phyloP scores from a whole-genome alignment of 2,329 filamentous ascomycete species.

The Colletotrichum limetticola region DNA sequence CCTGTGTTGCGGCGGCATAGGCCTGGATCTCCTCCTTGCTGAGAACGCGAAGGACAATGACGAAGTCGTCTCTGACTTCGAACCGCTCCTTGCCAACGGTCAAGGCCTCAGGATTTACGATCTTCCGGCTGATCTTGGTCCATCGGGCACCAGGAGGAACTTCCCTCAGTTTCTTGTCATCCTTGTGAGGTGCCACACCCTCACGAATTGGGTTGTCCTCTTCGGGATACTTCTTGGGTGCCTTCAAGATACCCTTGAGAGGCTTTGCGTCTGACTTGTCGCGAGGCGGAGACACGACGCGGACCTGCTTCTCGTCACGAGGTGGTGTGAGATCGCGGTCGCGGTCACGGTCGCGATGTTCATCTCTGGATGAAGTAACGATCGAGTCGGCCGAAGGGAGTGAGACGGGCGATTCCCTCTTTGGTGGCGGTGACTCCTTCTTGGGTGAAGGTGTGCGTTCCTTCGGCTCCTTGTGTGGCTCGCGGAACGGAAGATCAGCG shows the following conservation, averaged over 20 bases:
- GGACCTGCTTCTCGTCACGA: conserved; percentile 61
- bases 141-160: conserved; percentile 84
- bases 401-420: conserved; percentile 26
- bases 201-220: conserved; percentile 85
- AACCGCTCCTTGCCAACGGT: conserved; percentile 90
- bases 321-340: conserved; percentile 46
- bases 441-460: conserved; percentile 31
- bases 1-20: conserved; percentile 83
- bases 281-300: conserved; percentile 77
- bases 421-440: conserved; percentile 25
- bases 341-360: conserved; percentile 57
- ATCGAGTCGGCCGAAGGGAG: conserved; percentile 23
- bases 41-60: conserved; percentile 90
- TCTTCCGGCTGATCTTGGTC: conserved; percentile 90
- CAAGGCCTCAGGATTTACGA: conserved; percentile 90
- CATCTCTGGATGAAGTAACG: conserved; percentile 39
- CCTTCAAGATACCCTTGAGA: conserved; percentile 87
- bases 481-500: conserved; percentile 24
- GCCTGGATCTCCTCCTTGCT: conserved; percentile 90
- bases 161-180: conserved; percentile 77
- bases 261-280: conserved; percentile 73
- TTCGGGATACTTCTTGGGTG: conserved; percentile 88
- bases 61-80: conserved; percentile 91
- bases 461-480: conserved; percentile 9
- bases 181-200: conserved; percentile 93